Evolutionary conservation across 2,329 filamentous ascomycete genomes (phyloP), one percentile per base, ranked within the genome.

Genomic region (Thielaviopsis ethacetica): DNA sequence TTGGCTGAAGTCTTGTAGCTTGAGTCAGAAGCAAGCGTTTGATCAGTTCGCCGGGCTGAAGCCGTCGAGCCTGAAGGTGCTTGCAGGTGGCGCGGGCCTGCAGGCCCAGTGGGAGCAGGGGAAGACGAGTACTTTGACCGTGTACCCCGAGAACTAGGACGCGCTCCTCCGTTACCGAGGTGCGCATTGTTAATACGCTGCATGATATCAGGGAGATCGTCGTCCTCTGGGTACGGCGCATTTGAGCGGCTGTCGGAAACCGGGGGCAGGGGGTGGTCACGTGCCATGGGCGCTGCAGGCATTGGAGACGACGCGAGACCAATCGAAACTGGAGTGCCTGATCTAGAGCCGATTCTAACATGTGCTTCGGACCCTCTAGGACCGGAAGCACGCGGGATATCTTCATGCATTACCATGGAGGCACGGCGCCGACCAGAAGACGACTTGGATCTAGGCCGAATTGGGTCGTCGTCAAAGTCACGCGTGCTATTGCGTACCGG

Each of bases 191-290:
- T 10, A 63, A 63, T 49, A 63, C 60, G 54, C 22, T 44, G 21
- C 41, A 59, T 55, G 10, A 57, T 44, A 61, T 61, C 51, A 58
- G 56, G 41, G 12, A 63, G 61, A 19, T 66, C 66, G 21, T 71
- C 68, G 51, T 72, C 71, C n/a, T 72, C 68, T 2, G 71, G 70
- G 59, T 73, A 72, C n/a, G 71, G 70, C 10, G 59, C 56, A 17
- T 47, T 27, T 12, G 56, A 50, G 24, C 26, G 21, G 44, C 26
- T 34, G 26, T 50, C n/a, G 27, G 49, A 19, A 49, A 49, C 44
- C 22, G 22, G 38, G 6, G 44, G 53, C 22, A 52, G 30, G 13
- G 44, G 26, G n/a, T 44, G 24, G 17, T 59, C 57, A 27, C 57
- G 56, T 6, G 53, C 30, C 22, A 50, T 44, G n/a, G 57, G 19